Percentiles rank a stretch among this genome's conserved stretches.
These are phyloP conservation scores for Sarocladium brachiariae DNA, from an alignment of 2,329 filamentous ascomycete species.

Conservation along the genomic window DNA sequence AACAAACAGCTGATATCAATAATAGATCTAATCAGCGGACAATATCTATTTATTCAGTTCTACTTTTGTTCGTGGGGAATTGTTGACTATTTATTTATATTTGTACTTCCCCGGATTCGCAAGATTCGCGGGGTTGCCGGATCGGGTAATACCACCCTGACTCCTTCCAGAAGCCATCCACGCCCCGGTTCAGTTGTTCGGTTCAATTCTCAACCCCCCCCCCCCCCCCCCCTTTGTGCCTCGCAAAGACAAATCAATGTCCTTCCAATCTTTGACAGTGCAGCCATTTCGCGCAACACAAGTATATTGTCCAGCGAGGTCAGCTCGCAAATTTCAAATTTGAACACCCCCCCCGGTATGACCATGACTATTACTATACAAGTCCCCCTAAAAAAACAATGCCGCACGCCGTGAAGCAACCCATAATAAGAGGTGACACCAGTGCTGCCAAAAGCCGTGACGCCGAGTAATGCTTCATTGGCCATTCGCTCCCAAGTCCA, in stretches of 20 bases:
- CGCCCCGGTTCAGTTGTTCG: neutral
- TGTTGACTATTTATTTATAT: neutral
- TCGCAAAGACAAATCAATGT: too few relatives aligned
- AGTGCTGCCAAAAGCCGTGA: neutral
- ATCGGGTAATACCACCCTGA: slow-evolving; percentile 3
- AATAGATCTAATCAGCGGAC: too few relatives aligned
- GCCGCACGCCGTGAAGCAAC: neutral
- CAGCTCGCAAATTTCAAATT: neutral
- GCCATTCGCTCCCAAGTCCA: slow-evolving; percentile 10
- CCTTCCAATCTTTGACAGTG: too few relatives aligned
- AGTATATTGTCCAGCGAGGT: neutral
- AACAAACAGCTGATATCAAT: too few relatives aligned
- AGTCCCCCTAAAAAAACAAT: neutral
- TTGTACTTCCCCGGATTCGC: slow-evolving; percentile 5
- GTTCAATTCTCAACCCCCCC: too few relatives aligned
- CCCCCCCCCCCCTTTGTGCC: too few relatives aligned
- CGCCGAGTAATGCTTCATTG: neutral
- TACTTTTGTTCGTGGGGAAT: too few relatives aligned
- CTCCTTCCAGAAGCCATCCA: neutral
- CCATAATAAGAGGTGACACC: slow-evolving; percentile 3
- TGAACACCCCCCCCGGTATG: too few relatives aligned
- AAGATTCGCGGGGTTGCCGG: slow-evolving; percentile 6
- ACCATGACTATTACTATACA: neutral
- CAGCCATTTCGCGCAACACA: too few relatives aligned
- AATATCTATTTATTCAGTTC: too few relatives aligned